Percentiles rank a stretch among this genome's conserved stretches.
These are phyloP conservation scores for Lepidium aucheri DNA, from an alignment of 345 rosid species.

Conservation along the genomic window DNA sequence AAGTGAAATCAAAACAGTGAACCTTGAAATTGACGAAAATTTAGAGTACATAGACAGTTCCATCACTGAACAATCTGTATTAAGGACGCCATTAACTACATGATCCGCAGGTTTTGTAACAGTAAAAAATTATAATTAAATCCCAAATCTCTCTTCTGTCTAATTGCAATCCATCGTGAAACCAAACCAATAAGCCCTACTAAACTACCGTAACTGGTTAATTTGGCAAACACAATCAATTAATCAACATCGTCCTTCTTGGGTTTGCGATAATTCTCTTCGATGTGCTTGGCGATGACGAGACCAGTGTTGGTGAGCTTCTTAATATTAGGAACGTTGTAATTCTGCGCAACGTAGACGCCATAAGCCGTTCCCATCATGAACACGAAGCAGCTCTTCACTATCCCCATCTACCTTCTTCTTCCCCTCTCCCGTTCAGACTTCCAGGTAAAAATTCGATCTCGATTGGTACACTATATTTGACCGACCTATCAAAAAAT, in stretches of 20 bases:
- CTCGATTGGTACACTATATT: no score
- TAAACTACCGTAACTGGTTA: not conserved
- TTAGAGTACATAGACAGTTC: not conserved
- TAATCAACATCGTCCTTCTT: slow-evolving; percentile 31
- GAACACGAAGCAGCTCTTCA: slow-evolving; percentile 44
- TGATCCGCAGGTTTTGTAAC: not conserved
- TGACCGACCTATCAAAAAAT: no score
- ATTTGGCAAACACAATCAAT: slow-evolving; percentile 9
- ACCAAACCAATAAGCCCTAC: not conserved
- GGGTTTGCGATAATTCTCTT: slow-evolving; percentile 60
- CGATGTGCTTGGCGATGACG: slow-evolving; percentile 47
- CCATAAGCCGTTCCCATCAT: slow-evolving; percentile 43
- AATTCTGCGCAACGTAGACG: slow-evolving; percentile 56
- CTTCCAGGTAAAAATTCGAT: not conserved
- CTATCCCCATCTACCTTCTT: slow-evolving; percentile 48
- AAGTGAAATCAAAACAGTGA: not conserved
- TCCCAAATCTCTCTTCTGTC: not conserved
- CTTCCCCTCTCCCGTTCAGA: not conserved
- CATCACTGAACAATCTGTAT: not conserved
- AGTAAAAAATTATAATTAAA: not conserved
- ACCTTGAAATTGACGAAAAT: not conserved
- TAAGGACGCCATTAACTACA: not conserved
- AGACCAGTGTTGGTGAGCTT: slow-evolving; percentile 40
- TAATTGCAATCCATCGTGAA: not conserved
- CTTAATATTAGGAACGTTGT: slow-evolving; percentile 52